phyloP scores from a whole-genome alignment of 768 basidiomycete species.

The Psilocybe cyanescens region DNA sequence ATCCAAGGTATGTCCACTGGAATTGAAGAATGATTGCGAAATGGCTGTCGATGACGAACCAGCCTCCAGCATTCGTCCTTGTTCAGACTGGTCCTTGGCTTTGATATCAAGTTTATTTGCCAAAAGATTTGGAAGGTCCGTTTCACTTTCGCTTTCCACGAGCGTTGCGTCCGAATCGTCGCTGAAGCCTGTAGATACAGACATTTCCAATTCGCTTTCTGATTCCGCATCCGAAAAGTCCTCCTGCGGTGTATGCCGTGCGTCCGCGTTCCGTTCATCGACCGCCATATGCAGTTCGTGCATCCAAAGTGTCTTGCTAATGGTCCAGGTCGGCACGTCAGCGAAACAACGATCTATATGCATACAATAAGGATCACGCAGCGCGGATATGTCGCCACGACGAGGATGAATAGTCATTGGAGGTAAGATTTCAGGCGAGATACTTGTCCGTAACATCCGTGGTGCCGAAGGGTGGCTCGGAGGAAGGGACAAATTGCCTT shows the following conservation, averaged over 20 bases:
- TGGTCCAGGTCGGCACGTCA: slow-evolving; percentile 63
- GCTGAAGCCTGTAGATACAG: slow-evolving; percentile 38
- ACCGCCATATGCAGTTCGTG: slow-evolving; percentile 52
- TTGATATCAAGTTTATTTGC: slow-evolving; percentile 16
- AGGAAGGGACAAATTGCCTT: background rate
- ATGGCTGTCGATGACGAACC: background rate
- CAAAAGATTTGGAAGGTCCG: slow-evolving; percentile 21
- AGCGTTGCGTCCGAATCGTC: slow-evolving; percentile 63
- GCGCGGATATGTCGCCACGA: slow-evolving; percentile 59
- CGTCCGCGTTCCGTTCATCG: slow-evolving; percentile 16
- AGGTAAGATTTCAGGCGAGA: slow-evolving; percentile 23
- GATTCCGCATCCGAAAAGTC: slow-evolving; percentile 29
- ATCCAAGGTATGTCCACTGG: background rate
- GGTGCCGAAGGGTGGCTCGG: background rate
- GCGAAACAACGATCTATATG: slow-evolving; percentile 65
- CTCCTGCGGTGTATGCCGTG: slow-evolving; percentile 18
- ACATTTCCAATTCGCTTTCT: slow-evolving; percentile 37
- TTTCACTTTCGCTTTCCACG: slow-evolving; percentile 51
- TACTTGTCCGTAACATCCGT: background rate
- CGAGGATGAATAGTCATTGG: slow-evolving; percentile 59
- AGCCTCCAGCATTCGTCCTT: background rate
- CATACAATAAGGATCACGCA: slow-evolving; percentile 60
- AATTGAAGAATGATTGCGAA: background rate
- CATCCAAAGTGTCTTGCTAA: slow-evolving; percentile 68
- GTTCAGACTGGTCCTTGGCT: slow-evolving; percentile 6